phyloP scores from a whole-genome alignment of 31 red algal species.

The Odonthalia washingtoniensis region DNA sequence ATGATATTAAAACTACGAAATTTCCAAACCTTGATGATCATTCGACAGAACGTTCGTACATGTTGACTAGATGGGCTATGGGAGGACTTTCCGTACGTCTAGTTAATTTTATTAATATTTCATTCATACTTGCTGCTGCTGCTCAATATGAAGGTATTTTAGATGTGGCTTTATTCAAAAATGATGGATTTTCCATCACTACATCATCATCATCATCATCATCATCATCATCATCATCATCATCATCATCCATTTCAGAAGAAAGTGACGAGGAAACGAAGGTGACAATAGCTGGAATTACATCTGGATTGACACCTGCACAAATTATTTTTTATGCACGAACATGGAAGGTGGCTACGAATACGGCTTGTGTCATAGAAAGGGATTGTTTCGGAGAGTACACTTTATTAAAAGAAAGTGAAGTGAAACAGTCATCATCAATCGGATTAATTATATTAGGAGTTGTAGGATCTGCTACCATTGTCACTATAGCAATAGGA shows the following conservation, averaged over 20 bases:
- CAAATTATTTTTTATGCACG: background rate
- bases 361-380: background rate
- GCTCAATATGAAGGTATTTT: background rate
- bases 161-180: background rate
- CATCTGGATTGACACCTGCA: background rate
- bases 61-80: slow-evolving; percentile 38
- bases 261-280: background rate
- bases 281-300: background rate
- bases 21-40: background rate
- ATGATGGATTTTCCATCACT: background rate
- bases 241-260: too few relatives aligned
- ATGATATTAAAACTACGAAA: background rate
- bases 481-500: background rate
- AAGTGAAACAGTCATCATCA: background rate
- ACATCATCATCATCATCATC: background rate
- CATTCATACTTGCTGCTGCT: background rate
- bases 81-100: slow-evolving; percentile 23
- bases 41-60: background rate
- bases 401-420: background rate
- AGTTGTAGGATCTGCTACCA: background rate
- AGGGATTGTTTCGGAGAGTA: background rate
- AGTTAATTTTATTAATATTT: background rate
- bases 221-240: too few relatives aligned
- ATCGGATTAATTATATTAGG: slow-evolving; percentile 14
- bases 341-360: background rate